Conservation (phyloP, 2,329 filamentous ascomycete species). For the Periconia macrospinosa region DNA sequence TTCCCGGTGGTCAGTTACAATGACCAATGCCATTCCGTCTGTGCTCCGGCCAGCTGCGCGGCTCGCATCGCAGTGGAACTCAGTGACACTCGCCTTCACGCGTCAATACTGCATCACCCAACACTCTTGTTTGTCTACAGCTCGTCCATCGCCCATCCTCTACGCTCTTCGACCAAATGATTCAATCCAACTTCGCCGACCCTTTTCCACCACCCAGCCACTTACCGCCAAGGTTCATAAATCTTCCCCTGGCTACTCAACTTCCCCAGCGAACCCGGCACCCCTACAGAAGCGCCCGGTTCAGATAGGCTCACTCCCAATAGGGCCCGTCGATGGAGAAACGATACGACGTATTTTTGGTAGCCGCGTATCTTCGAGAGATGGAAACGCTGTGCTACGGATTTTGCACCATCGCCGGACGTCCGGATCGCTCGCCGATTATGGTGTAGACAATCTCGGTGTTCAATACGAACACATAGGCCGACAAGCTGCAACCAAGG, state of each 20-base stretch:
- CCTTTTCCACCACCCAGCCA: constrained; percentile 27
- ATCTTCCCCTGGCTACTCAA: constrained; percentile 23
- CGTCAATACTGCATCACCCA: constrained; percentile 28
- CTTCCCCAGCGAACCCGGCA: constrained; percentile 9
- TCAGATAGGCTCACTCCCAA: constrained; percentile 34
- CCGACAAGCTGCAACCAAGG: constrained; percentile 30
- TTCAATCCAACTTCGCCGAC: constrained; percentile 12
- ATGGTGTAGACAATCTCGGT: constrained; percentile 41
- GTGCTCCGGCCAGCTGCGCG: constrained; percentile 33
- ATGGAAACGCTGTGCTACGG: constrained; percentile 42
- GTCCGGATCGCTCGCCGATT: constrained; percentile 43
- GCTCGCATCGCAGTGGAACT: constrained; percentile 18
- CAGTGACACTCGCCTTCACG: constrained; percentile 23
- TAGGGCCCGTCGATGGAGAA: constrained; percentile 26
- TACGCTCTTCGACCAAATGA: constrained; percentile 19
- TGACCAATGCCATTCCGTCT: constrained; percentile 33
- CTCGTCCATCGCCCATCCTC: constrained; percentile 19
- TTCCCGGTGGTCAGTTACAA: constrained; percentile 7
- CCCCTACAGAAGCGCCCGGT: constrained; percentile 32
- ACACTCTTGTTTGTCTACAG: constrained; percentile 12
- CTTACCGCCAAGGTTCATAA: constrained; percentile 27
- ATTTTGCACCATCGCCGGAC: constrained; percentile 45
- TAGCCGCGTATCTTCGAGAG: constrained; percentile 20
- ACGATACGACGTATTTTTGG: constrained; percentile 38
- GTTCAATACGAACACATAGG: constrained; percentile 30